These are phyloP conservation scores for Cunninghamia lanceolata DNA, from an alignment of 75 land plant species.

Conservation along the genomic window DNA sequence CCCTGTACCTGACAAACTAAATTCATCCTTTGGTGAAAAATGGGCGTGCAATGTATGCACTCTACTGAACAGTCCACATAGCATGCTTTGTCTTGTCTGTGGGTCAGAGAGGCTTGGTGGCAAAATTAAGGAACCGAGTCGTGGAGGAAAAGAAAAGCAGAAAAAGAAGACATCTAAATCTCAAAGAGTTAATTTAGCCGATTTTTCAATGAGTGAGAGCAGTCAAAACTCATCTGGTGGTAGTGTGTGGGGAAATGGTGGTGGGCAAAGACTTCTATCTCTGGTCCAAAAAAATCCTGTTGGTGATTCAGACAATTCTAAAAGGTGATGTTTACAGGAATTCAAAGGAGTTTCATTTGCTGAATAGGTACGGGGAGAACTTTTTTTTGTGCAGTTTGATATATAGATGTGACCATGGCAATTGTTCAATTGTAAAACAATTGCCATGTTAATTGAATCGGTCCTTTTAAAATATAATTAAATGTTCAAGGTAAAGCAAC, in stretches of 20 bases:
- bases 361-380: neutral
- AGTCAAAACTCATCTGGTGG: constrained; percentile 18
- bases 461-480: neutral
- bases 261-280: constrained; percentile 36
- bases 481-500: neutral
- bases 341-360: neutral
- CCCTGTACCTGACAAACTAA: neutral
- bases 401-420: neutral
- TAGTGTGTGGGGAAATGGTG: constrained; percentile 86
- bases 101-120: constrained; percentile 15
- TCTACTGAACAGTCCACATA: constrained; percentile 16
- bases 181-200: constrained; percentile 67
- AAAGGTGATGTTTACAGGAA: neutral
- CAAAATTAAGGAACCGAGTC: constrained; percentile 12
- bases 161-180: constrained; percentile 73
- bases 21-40: constrained; percentile 9
- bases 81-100: constrained; percentile 28
- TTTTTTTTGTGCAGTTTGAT: neutral
- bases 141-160: constrained; percentile 42
- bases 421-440: neutral
- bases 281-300: neutral
- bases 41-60: constrained; percentile 46
- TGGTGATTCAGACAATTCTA: neutral
- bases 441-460: neutral
- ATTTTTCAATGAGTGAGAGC: constrained; percentile 48